Evolutionary conservation across 2,329 filamentous ascomycete genomes (phyloP), one percentile per base, ranked within the genome.

Genomic region (Pseudogymnoascus pannorum): DNA sequence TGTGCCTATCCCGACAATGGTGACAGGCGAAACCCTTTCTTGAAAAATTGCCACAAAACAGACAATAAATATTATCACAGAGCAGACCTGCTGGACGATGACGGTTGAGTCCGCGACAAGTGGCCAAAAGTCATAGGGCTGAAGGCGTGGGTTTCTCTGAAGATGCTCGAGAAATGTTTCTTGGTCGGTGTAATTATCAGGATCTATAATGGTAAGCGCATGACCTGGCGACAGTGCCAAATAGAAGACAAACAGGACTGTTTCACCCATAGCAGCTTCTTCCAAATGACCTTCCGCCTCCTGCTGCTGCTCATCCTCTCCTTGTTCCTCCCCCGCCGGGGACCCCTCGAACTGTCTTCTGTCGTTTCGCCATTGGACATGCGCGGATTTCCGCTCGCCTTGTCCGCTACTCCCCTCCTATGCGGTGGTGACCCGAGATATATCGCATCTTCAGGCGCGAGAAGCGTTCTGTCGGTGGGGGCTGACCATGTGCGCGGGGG

Each of bases 101-200:
- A 97, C 91, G 2, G 93, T 97, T 12, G 91, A 93, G 73, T 97
- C 93, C 62, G 91, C 90, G 58, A 97, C 92, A 33, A 99, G 81
- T 7, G 92, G 91, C 93, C 94, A 99, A 75, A 99, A 99, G 71
- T 97, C 92, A 74, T 99, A 99, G 0, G 93, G 93, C 67, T 94
- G 88, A 59, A 97, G 83, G 40, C 92, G 87, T 4, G 93, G 93
- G 73, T 99, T 99, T 57, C 92, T 86, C 74, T 99, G 93, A 16
- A 99, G 84, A 69, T 96, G 92, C 72, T 97, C 93, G 67, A 99
- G 87, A 70, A 99, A 99, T 1, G 94, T 97, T 63, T 91, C 90
- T 72, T 94, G 92, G 72, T 99, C 94, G 40, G 94, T 97, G 73
- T 97, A 97, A 74, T 99, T 99, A 74, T 99, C 94, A n/a, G 94